phyloP scores from a whole-genome alignment of 495 filamentous ascomycete genomes.

The Aspergillus heteromorphus region DNA sequence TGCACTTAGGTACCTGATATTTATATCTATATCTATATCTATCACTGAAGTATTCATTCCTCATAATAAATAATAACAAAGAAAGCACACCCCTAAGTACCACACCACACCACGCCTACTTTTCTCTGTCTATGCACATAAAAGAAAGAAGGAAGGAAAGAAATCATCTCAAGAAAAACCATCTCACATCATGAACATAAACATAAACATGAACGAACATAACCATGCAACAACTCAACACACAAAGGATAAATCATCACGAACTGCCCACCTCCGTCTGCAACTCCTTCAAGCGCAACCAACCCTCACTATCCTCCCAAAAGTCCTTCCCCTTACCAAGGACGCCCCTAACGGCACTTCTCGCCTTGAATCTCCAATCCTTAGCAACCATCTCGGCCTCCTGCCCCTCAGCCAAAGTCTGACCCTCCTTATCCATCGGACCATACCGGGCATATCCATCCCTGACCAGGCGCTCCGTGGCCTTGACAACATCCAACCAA shows the following conservation, averaged over 20 bases:
- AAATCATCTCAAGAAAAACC: too few relatives aligned
- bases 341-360: conserved; percentile 74
- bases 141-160: too few relatives aligned
- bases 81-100: too few relatives aligned
- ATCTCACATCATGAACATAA: too few relatives aligned
- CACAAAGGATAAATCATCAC: neutral
- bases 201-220: too few relatives aligned
- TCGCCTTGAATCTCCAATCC: conserved; percentile 82
- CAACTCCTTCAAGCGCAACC: conserved; percentile 54
- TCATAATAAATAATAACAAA: neutral
- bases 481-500: conserved; percentile 43
- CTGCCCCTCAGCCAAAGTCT: conserved; percentile 18
- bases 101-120: too few relatives aligned
- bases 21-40: neutral
- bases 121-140: neutral
- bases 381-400: conserved; percentile 41
- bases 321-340: conserved; percentile 74
- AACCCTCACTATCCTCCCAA: conserved; percentile 76
- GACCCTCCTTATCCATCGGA: conserved; percentile 33
- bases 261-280: conserved; percentile 31
- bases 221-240: conserved; percentile 2
- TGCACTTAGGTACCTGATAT: too few relatives aligned
- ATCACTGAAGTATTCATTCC: neutral
- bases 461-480: conserved; percentile 43
- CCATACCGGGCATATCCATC: conserved; percentile 47